Evolutionary conservation across 352 stramenopile genomes (phyloP).

Genomic region (Pythium aquatile): DNA sequence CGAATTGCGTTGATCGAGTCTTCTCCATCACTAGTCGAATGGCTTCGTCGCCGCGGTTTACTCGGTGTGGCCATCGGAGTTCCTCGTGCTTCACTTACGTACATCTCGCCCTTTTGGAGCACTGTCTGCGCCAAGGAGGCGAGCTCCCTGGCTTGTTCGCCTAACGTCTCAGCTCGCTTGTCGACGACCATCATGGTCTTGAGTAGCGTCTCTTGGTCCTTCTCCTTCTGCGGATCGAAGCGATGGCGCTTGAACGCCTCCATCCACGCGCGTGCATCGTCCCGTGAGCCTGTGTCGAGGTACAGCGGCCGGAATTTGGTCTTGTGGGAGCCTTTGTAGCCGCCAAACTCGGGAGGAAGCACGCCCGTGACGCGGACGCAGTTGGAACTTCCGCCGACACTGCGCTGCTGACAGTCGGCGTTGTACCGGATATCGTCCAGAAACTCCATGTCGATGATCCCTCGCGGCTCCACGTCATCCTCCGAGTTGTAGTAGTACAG

Average conservation of each 20-base stretch:
- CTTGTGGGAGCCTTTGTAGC: conserved; percentile 8
- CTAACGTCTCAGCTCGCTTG: conserved; percentile 22
- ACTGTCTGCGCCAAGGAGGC: conserved; percentile 1
- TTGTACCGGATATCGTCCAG: conserved; percentile 75
- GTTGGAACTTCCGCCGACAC: conserved; percentile 53
- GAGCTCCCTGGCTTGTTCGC: conserved; percentile 20
- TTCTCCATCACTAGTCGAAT: conserved; percentile 17
- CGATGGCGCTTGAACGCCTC: conserved; percentile 62
- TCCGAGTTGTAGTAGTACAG: conserved; percentile 84
- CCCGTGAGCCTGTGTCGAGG: conserved; percentile 51
- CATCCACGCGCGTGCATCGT: conserved; percentile 68
- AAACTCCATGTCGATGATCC: conserved; percentile 81
- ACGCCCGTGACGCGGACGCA: conserved; percentile 76
- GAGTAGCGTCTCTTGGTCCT: conserved; percentile 38
- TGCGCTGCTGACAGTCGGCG: conserved; percentile 70
- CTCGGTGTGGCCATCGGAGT: conserved; percentile 25
- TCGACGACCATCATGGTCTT: conserved; percentile 41
- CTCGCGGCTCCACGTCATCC: conserved; percentile 59
- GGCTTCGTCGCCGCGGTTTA: conserved; percentile 5
- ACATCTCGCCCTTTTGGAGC: conserved; percentile 17
- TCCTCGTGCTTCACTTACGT: conserved; percentile 2
- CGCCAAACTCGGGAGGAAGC: conserved; percentile 36
- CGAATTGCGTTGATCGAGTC: conserved; percentile 41
- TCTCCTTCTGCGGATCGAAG: conserved; percentile 53
- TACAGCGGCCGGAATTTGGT: conserved; percentile 64